Base-by-base conservation (phyloP, 225 moss, liverwort and hornwort species). In the Climacium dendroides region DNA sequence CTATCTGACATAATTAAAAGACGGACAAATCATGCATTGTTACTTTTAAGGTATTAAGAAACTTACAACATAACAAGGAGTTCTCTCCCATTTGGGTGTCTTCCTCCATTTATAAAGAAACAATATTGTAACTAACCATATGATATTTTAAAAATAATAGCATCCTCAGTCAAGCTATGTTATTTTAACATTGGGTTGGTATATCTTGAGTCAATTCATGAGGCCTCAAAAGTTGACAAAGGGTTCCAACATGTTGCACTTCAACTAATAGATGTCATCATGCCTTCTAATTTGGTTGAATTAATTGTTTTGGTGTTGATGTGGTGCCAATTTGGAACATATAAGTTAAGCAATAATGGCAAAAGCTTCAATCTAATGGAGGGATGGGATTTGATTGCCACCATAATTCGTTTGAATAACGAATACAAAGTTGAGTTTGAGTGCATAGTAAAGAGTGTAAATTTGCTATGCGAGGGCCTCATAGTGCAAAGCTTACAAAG, bases 331-430 rank as follows among this genome's bases (percentile, higher is more conserved):
- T 32, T 1, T 11, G 2, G 15, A 34, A 5, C 0, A 0, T 8
- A 1, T 8, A 34, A 74, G 2, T 0, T 34, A 0, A 50, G 2
- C 0, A 22, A 5, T 0, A 0, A 5, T 74, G 22, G 13, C 5
- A 52, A 13, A 2, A 52, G 5, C 13, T 74, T 74, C 3, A 20
- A 13, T 74, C 0, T 17, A 0, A 34, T 74, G 2, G 17, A 74
- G 0, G 2, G 1, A 52, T 52, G 23, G 7, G 13, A 50, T 52
- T 74, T 0, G 0, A 0, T 50, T 0, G 0, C 22, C 0, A 0
- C 2, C 1, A 13, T 22, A 1, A 34, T 34, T 75, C 1, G 1
- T 22, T n/a, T 20, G 5, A 71, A 0, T 13, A 14, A 3, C 3
- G 2, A 50, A 4, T 34, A 22, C 3, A 34, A 15, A 74, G 5